Percentiles rank a stretch among this genome's conserved stretches.
phyloP scores from a whole-genome alignment of 352 stramenopile genomes.

The Pythium phragmitis region DNA sequence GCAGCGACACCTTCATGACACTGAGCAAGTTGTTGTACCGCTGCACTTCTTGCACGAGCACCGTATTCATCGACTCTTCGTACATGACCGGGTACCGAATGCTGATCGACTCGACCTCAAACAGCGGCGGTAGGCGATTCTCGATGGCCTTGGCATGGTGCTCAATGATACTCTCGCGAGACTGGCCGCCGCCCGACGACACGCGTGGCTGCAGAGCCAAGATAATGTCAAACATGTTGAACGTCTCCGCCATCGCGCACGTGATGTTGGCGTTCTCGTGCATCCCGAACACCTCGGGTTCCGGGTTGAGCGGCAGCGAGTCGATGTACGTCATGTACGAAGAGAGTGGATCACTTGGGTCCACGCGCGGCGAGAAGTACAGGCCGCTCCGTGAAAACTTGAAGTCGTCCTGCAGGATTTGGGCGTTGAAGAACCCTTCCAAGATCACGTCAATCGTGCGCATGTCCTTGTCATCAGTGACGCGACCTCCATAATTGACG shows the following conservation, averaged over 20 bases:
- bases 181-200: constrained; percentile 69
- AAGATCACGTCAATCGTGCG: constrained; percentile 85
- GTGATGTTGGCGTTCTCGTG: constrained; percentile 95
- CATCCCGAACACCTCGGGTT: constrained; percentile 94
- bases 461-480: constrained; percentile 93
- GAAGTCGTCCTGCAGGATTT: constrained; percentile 65
- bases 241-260: constrained; percentile 89
- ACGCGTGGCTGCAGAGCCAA: constrained; percentile 83
- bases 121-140: constrained; percentile 62
- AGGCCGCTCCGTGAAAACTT: constrained; percentile 64
- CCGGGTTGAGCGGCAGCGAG: constrained; percentile 77
- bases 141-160: constrained; percentile 85
- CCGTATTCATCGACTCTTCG: constrained; percentile 91
- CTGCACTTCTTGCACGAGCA: constrained; percentile 91
- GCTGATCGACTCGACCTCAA: constrained; percentile 85
- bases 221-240: constrained; percentile 88
- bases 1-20: constrained; percentile 84
- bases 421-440: constrained; percentile 73
- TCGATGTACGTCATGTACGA: constrained; percentile 90
- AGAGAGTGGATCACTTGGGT: constrained; percentile 64
- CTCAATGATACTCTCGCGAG: constrained; percentile 87
- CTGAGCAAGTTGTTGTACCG: constrained; percentile 87
- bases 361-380: constrained; percentile 69
- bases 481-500: constrained; percentile 92
- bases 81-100: constrained; percentile 88